Conservation (phyloP, 2,329 filamentous ascomycete genomes). For the Penicillium expansum region DNA sequence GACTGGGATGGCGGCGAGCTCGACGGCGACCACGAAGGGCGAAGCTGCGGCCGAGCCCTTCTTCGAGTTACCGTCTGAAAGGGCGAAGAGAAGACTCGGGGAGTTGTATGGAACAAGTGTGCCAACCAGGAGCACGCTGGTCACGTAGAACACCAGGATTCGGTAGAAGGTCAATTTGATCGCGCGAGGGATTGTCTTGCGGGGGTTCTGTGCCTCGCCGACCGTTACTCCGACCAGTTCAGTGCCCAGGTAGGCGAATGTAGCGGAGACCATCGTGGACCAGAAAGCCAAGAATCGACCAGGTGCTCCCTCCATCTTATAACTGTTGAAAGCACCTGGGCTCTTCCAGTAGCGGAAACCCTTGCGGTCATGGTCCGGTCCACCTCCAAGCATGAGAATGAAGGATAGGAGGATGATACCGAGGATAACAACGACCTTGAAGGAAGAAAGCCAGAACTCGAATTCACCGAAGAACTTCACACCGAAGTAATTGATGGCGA, state of each 20-base stretch:
- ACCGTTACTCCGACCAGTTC: slow-evolving; percentile 76
- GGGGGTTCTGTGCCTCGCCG: slow-evolving; percentile 75
- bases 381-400: slow-evolving; percentile 63
- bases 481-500: slow-evolving; percentile 67
- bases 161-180: slow-evolving; percentile 81
- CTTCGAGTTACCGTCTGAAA: slow-evolving; percentile 20
- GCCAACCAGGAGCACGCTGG: slow-evolving; percentile 71
- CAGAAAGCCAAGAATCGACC: slow-evolving; percentile 64
- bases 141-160: slow-evolving; percentile 75
- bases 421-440: slow-evolving; percentile 67
- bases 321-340: slow-evolving; percentile 58
- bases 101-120: slow-evolving; percentile 74
- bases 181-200: slow-evolving; percentile 70
- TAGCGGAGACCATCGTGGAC: slow-evolving; percentile 70
- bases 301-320: slow-evolving; percentile 44
- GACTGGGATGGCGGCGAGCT: slow-evolving; percentile 59
- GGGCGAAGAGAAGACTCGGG: slow-evolving; percentile 53
- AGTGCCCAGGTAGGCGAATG: slow-evolving; percentile 75
- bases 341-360: slow-evolving; percentile 66
- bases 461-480: slow-evolving; percentile 69
- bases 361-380: slow-evolving; percentile 59
- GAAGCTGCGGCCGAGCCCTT: slow-evolving; percentile 60
- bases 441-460: slow-evolving; percentile 58
- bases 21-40: slow-evolving; percentile 73
- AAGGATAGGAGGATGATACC: slow-evolving; percentile 65